Conservation (phyloP, 1,139 yeast genomes). For the Suhomyces coccinellae region DNA sequence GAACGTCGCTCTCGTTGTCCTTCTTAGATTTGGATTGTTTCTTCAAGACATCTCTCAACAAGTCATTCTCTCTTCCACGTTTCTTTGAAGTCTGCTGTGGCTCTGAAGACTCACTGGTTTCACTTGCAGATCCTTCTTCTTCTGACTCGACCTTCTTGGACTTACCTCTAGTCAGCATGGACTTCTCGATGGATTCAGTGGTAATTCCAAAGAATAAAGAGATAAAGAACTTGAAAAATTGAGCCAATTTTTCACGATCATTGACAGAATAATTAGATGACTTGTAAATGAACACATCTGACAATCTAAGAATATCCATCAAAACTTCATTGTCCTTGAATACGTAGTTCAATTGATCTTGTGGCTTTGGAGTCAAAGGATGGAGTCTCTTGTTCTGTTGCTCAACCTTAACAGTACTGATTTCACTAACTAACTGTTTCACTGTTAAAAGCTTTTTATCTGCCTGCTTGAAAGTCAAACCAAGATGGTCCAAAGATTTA, state of each 20-base stretch:
- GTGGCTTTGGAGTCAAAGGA: conserved; percentile 84
- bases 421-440: conserved; percentile 86
- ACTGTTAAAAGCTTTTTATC: conserved; percentile 91
- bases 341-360: conserved; percentile 71
- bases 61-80: conserved; percentile 63
- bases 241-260: conserved; percentile 77
- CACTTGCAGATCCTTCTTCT: conserved; percentile 16
- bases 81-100: conserved; percentile 33
- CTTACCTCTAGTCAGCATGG: conserved; percentile 24
- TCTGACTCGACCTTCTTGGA: conserved; percentile 14
- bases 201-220: conserved; percentile 65
- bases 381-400: conserved; percentile 75
- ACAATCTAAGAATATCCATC: conserved; percentile 69
- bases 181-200: conserved; percentile 31
- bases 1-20: conserved; percentile 41
- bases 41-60: conserved; percentile 74
- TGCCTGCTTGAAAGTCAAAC: conserved; percentile 92
- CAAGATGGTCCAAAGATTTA: conserved; percentile 92
- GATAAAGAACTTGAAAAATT: conserved; percentile 69
- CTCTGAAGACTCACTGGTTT: conserved; percentile 7
- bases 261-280: conserved; percentile 73
- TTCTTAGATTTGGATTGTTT: conserved; percentile 51
- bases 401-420: conserved; percentile 88
- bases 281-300: conserved; percentile 67
- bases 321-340: conserved; percentile 70